Percentiles rank a stretch among this genome's conserved stretches.
These are phyloP conservation scores for Echites panduratus DNA, from an alignment of 257 asterid species.

Conservation along the genomic window DNA sequence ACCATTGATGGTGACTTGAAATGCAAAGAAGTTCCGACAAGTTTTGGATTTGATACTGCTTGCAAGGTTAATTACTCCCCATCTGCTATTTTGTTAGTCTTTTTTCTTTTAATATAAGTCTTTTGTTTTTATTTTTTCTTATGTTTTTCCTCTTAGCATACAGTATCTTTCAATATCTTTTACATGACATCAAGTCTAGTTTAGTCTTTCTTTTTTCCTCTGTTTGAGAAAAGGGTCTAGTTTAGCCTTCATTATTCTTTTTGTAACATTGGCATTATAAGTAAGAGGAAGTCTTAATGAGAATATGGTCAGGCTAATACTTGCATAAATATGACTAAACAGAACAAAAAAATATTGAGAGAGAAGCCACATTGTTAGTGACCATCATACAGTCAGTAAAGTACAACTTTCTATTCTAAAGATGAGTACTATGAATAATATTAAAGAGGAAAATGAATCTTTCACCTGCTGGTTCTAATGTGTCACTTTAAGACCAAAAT, in stretches of 20 bases:
- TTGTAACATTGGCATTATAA: not conserved
- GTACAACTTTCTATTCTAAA: not conserved
- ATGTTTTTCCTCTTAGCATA: not conserved
- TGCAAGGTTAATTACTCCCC: constrained; percentile 66
- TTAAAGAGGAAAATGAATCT: not conserved
- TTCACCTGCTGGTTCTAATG: too few species aligned
- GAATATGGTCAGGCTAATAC: not conserved
- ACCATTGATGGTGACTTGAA: constrained; percentile 98
- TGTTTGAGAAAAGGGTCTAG: not conserved
- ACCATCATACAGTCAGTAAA: not conserved
- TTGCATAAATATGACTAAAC: not conserved
- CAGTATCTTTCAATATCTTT: not conserved
- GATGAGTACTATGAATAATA: not conserved
- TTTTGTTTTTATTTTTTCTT: not conserved
- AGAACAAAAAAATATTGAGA: not conserved
- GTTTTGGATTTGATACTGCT: constrained; percentile 99
- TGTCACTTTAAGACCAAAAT: too few species aligned
- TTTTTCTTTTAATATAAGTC: not conserved
- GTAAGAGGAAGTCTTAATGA: not conserved
- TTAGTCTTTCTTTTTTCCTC: not conserved
- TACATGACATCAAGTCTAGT: not conserved
- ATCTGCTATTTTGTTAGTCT: not conserved
- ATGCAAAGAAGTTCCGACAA: constrained; percentile 86
- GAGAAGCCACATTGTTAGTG: not conserved
- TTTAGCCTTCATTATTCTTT: not conserved